phyloP scores from a whole-genome alignment of 768 basidiomycete species.

The Lactarius indigo region DNA sequence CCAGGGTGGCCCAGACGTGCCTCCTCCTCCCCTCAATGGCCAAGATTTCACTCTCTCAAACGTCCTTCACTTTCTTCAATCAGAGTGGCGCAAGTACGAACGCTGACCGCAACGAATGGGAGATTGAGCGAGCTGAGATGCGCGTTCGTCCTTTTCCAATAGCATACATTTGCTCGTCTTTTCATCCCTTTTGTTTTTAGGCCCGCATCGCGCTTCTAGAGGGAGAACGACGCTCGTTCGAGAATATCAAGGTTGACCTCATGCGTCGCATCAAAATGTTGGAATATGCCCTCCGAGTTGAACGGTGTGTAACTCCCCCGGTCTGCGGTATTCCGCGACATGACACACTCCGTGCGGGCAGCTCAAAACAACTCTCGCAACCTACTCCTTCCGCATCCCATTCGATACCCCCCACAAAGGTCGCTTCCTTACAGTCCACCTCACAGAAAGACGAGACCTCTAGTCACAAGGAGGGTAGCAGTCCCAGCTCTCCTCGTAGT shows the following conservation, averaged over 20 bases:
- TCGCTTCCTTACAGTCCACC: constrained; percentile 53
- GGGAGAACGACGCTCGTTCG: constrained; percentile 94
- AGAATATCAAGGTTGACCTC: constrained; percentile 94
- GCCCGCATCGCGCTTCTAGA: constrained; percentile 96
- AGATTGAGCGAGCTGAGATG: constrained; percentile 99
- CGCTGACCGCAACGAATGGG: constrained; percentile 99
- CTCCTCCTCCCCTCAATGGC: constrained; percentile 78
- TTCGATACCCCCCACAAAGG: constrained; percentile 62
- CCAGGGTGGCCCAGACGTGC: constrained; percentile 49
- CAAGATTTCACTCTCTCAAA: constrained; percentile 92
- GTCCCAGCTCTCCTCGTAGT: constrained; percentile 79
- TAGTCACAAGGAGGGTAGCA: constrained; percentile 76
- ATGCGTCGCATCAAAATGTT: constrained; percentile 99
- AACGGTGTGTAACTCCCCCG: constrained; percentile 63
- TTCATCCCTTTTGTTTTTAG: constrained; percentile 39
- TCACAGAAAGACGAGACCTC: constrained; percentile 68
- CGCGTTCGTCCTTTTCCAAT: constrained; percentile 55
- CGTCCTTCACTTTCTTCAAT: constrained; percentile 96
- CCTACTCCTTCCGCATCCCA: constrained; percentile 41
- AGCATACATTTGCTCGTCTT: constrained; percentile 25
- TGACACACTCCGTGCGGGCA: constrained; percentile 40
- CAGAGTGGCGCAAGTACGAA: constrained; percentile 97
- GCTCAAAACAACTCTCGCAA: constrained; percentile 77
- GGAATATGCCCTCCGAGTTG: constrained; percentile 93
- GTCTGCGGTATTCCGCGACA: constrained; percentile 19